phyloP scores from a whole-genome alignment of 352 stramenopile genomes.

The Pythium folliculosum region DNA sequence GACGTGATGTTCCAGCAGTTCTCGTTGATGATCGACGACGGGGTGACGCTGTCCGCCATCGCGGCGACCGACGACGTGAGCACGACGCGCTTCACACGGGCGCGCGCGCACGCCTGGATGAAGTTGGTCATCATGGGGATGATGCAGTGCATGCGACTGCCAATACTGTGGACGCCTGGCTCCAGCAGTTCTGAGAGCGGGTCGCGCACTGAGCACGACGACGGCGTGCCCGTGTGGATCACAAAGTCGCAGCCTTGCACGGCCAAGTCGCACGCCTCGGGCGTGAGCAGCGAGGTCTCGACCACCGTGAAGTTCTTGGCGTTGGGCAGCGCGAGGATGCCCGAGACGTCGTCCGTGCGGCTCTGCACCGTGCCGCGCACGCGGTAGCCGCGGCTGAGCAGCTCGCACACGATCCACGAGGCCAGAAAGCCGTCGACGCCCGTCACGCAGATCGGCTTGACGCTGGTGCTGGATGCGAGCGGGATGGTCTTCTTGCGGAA shows the following conservation, averaged over 20 bases:
- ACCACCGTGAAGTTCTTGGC: constrained; percentile 87
- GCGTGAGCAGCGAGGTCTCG: constrained; percentile 85
- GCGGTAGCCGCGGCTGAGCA: constrained; percentile 75
- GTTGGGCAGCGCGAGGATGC: constrained; percentile 66
- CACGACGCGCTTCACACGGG: constrained; percentile 81
- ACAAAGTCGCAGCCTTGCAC: constrained; percentile 91
- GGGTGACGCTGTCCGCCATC: constrained; percentile 79
- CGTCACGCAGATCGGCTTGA: constrained; percentile 87
- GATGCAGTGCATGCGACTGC: constrained; percentile 90
- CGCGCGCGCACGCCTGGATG: constrained; percentile 81
- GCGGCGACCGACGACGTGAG: constrained; percentile 85
- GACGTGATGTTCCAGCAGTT: constrained; percentile 86
- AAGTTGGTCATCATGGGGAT: constrained; percentile 93
- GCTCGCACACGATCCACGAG: constrained; percentile 84
- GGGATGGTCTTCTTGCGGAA: constrained; percentile 86
- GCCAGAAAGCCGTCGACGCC: constrained; percentile 85
- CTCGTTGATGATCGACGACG: constrained; percentile 83
- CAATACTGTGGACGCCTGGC: constrained; percentile 86
- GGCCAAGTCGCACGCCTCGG: constrained; percentile 84
- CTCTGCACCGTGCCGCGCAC: constrained; percentile 88
- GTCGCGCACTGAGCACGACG: constrained; percentile 85
- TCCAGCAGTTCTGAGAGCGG: constrained; percentile 84
- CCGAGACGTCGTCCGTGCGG: constrained; percentile 83
- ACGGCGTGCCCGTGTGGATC: constrained; percentile 86
- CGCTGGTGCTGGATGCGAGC: constrained; percentile 64